Evolutionary conservation across 1,284 basidiomycete genomes (phyloP), one percentile per base, ranked within the genome.

Genomic region (Trametes polyzona): DNA sequence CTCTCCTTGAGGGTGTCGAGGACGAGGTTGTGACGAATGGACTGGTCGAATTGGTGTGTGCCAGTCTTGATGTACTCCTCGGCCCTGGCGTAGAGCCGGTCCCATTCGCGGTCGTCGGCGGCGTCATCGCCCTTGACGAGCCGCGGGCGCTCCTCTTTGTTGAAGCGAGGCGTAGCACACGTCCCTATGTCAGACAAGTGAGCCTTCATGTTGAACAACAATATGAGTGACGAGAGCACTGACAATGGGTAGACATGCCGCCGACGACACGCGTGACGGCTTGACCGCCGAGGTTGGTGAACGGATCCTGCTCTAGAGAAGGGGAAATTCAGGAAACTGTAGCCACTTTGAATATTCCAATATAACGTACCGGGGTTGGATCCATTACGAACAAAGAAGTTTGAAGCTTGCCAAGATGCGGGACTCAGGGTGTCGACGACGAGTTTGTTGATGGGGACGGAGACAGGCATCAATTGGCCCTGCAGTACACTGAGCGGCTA

Each of bases 241-340:
- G 24, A 47, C 37, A 71, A 52, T 71, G 69, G 24, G 69, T 70
- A 26, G 59, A 47, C 71, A 73, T 73, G n/a, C 71, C 71, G 3
- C 71, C 71, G 21, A 72, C 71, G n/a, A 65, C 59, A 32, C 68
- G 68, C 1, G 71, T 71, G 30, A 72, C 66, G n/a, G 71, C 65
- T 43, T 67, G 52, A 3, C 63, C 67, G 11, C 57, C 61, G 3
- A 69, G 54, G 50, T 69, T 69, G 21, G 52, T 39, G 27, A 63
- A 57, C 4, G 55, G 47, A 23, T 62, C 24, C 59, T 69, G 68
- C n/a, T 53, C 29, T 19, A 63, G 16, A 19, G 33, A 30, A 19
- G 33, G 4, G 35, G 41, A 44, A 5, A 21, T 19, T 10, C 32
- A 4, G 9, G 30, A 19, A 4, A 19, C 26, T 42, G 41, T 26